Conservation (phyloP, 257 asterid genomes). For the Ajuga chamaepitys region DNA sequence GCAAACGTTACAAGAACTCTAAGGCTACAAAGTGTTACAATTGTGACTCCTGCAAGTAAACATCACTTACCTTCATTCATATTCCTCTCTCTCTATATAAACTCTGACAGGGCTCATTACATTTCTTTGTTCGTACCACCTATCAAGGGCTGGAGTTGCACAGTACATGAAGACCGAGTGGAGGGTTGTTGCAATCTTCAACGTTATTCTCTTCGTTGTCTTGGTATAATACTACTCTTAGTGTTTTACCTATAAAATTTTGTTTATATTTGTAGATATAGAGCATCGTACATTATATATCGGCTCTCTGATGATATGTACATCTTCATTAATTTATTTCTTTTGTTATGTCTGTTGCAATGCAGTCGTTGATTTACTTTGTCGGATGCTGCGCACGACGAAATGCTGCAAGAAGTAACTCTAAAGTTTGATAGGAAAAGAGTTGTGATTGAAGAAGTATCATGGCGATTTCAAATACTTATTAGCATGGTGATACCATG, state of each 20-base stretch:
- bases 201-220: slow-evolving; percentile 61
- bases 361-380: slow-evolving; percentile 67
- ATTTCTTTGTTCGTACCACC: slow-evolving; percentile 4
- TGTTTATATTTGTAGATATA: no score
- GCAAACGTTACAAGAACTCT: slow-evolving; percentile 75
- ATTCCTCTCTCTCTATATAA: slow-evolving; percentile 2
- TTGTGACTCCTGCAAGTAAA: slow-evolving; percentile 95
- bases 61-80: background rate
- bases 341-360: background rate
- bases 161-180: slow-evolving; percentile 94
- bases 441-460: background rate
- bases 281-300: background rate
- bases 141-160: slow-evolving; percentile 88
- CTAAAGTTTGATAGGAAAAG: slow-evolving; percentile 36
- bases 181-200: slow-evolving; percentile 90
- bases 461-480: background rate
- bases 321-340: background rate
- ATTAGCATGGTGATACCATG: background rate
- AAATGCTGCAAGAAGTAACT: slow-evolving; percentile 47
- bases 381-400: slow-evolving; percentile 94
- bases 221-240: slow-evolving; percentile 40
- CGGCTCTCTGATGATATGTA: background rate
- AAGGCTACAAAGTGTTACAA: slow-evolving; percentile 64
- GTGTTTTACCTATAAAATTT: background rate
- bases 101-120: slow-evolving; percentile 1